phyloP scores from a whole-genome alignment of 2,329 filamentous ascomycete genomes.

The Cytospora chrysosperma region DNA sequence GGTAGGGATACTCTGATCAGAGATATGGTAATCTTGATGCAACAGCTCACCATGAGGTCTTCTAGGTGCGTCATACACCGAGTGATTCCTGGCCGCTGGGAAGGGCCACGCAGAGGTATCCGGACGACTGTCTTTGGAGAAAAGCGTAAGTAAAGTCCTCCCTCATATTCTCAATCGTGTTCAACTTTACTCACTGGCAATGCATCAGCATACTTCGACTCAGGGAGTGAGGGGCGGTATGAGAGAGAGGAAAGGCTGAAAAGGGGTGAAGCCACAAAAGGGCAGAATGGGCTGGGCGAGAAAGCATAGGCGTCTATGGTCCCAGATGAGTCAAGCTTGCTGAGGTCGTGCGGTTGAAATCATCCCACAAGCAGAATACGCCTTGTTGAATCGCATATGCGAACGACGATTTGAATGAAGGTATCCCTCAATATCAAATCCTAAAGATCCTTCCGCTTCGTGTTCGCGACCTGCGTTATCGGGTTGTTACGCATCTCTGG shows the following conservation, averaged over 20 bases:
- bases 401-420: neutral
- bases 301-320: neutral
- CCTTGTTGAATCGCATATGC: neutral
- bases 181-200: neutral
- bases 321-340: neutral
- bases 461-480: too few relatives aligned
- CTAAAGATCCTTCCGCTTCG: too few relatives aligned
- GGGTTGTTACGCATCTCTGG: too few relatives aligned
- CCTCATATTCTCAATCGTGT: neutral
- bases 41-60: neutral
- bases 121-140: conserved; percentile 45
- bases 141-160: conserved; percentile 42
- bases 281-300: neutral
- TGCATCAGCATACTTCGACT: conserved; percentile 34
- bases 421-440: neutral
- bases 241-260: conserved; percentile 30
- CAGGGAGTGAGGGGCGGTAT: conserved; percentile 33
- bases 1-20: conserved; percentile 27
- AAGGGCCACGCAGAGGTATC: conserved; percentile 38
- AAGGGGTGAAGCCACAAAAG: conserved; percentile 1
- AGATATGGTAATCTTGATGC: neutral
- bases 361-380: neutral
- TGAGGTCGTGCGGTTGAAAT: neutral
- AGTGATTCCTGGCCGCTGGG: conserved; percentile 43
- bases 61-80: conserved; percentile 37